These are phyloP conservation scores for Trichophyton benhamiae DNA, from an alignment of 2,329 filamentous ascomycete species.

Conservation along the genomic window DNA sequence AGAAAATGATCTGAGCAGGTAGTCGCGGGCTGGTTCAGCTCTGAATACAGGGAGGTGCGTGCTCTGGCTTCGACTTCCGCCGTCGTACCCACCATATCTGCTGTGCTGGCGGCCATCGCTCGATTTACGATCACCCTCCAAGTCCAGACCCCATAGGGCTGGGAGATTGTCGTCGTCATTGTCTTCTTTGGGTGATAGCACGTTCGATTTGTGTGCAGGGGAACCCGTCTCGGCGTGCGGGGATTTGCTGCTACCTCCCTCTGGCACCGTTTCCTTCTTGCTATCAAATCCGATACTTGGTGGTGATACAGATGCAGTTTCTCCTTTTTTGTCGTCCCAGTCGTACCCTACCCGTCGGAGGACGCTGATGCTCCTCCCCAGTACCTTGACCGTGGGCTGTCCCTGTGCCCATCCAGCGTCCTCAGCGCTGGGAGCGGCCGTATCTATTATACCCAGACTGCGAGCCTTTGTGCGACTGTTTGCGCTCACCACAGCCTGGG, in stretches of 20 bases:
- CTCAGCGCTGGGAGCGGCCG: slow-evolving; percentile 47
- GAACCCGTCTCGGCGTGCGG: slow-evolving; percentile 5
- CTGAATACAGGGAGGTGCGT: slow-evolving; percentile 59
- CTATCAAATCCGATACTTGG: neutral
- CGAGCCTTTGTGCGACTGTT: slow-evolving; percentile 68
- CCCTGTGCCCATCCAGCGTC: slow-evolving; percentile 62
- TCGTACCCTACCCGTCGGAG: slow-evolving; percentile 67
- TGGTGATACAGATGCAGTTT: slow-evolving; percentile 4
- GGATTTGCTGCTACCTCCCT: slow-evolving; percentile 8
- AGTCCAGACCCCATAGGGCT: slow-evolving; percentile 47
- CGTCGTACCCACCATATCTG: neutral
- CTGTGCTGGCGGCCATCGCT: slow-evolving; percentile 17
- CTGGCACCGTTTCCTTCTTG: neutral
- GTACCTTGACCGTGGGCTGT: slow-evolving; percentile 58
- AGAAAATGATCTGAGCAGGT: slow-evolving; percentile 40
- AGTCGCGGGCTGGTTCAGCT: slow-evolving; percentile 54
- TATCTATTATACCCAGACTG: slow-evolving; percentile 60
- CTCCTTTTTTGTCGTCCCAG: slow-evolving; percentile 30
- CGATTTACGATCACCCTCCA: slow-evolving; percentile 41
- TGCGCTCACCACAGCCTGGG: slow-evolving; percentile 69
- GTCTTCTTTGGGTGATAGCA: slow-evolving; percentile 9
- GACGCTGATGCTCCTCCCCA: slow-evolving; percentile 62
- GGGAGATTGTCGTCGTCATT: slow-evolving; percentile 22
- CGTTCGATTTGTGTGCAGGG: neutral
- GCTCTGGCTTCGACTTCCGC: neutral